Percentiles rank a stretch among this genome's conserved stretches.
phyloP scores from a whole-genome alignment of 2,329 filamentous ascomycete species.

The Colletotrichum melonis region DNA sequence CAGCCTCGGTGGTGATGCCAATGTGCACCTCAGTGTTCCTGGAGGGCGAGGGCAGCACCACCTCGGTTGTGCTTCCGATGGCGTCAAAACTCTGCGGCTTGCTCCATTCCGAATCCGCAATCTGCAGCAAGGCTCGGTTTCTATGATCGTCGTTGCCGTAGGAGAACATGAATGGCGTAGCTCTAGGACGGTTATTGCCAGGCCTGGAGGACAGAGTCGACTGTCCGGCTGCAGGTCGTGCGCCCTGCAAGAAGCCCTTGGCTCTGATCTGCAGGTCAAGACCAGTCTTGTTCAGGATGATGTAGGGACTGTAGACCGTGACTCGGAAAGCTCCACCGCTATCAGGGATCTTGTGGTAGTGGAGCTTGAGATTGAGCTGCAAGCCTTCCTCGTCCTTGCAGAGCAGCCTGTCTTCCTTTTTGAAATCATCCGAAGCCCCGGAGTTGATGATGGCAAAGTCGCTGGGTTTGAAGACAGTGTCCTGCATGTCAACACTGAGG shows the following conservation, averaged over 20 bases:
- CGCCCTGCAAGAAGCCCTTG: conserved; percentile 87
- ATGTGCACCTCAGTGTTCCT: conserved; percentile 87
- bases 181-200: conserved; percentile 73
- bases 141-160: conserved; percentile 89
- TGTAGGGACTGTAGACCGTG: conserved; percentile 93
- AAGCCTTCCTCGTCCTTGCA: conserved; percentile 89
- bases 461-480: conserved; percentile 92
- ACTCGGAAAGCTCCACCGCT: conserved; percentile 97
- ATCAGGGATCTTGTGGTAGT: conserved; percentile 91
- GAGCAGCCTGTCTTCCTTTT: conserved; percentile 80
- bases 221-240: conserved; percentile 86
- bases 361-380: conserved; percentile 82
- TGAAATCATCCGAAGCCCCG: conserved; percentile 87
- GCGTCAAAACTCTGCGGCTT: conserved; percentile 98
- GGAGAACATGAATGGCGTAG: conserved; percentile 95
- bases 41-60: conserved; percentile 79
- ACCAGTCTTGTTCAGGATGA: conserved; percentile 95
- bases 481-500: conserved; percentile 95
- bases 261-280: conserved; percentile 88
- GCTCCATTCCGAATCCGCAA: conserved; percentile 94
- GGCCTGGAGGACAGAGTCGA: conserved; percentile 63
- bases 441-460: conserved; percentile 98
- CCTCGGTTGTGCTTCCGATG: conserved; percentile 91
- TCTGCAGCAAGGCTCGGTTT: conserved; percentile 88
- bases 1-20: conserved; percentile 88